A percentile compares a stretch with the other conserved stretches of the same genome.
Evolutionary conservation across 225 moss, liverwort and hornwort species (phyloP).

Genomic region (Lunularia cruciata): DNA sequence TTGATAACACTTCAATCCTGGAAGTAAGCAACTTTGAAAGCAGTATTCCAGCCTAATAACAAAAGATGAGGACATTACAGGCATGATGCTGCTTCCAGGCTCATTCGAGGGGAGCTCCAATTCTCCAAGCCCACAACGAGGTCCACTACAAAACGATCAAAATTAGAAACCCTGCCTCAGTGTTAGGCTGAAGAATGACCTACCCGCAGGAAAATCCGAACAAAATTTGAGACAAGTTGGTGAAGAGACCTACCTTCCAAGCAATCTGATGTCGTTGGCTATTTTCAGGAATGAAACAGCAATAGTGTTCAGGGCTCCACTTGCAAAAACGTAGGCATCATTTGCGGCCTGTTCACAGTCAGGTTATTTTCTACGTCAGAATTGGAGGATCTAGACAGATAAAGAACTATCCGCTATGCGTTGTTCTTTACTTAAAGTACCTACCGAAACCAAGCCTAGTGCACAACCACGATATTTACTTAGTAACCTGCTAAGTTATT

Average conservation of each 20-base stretch:
- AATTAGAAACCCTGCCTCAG: too few relatives aligned
- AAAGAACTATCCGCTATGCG: too few relatives aligned
- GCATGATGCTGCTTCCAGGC: slow-evolving; percentile 99
- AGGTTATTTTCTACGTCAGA: background rate
- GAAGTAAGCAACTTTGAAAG: background rate
- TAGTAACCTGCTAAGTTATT: too few relatives aligned
- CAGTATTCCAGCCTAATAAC: background rate
- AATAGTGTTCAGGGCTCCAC: slow-evolving; percentile 84
- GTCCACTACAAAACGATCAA: slow-evolving; percentile 72
- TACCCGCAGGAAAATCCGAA: too few relatives aligned
- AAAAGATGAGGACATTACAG: slow-evolving; percentile 39
- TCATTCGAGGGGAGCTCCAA: slow-evolving; percentile 87
- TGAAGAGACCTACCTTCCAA: slow-evolving; percentile 59
- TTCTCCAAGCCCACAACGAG: slow-evolving; percentile 90
- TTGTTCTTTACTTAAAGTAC: too few relatives aligned
- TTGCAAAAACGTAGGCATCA: slow-evolving; percentile 86
- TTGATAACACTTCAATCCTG: too few relatives aligned
- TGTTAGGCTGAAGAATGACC: slow-evolving; percentile 8
- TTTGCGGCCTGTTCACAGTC: slow-evolving; percentile 65
- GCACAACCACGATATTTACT: too few relatives aligned
- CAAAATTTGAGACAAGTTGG: background rate
- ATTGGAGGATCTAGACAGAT: too few relatives aligned
- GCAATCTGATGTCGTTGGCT: slow-evolving; percentile 86
- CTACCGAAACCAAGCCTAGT: too few relatives aligned
- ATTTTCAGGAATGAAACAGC: slow-evolving; percentile 82